Percentiles rank a stretch among this genome's conserved stretches.
These are phyloP conservation scores for Phaeosphaeria sp. DNA, from an alignment of 2,329 filamentous ascomycete genomes.

Conservation along the genomic window DNA sequence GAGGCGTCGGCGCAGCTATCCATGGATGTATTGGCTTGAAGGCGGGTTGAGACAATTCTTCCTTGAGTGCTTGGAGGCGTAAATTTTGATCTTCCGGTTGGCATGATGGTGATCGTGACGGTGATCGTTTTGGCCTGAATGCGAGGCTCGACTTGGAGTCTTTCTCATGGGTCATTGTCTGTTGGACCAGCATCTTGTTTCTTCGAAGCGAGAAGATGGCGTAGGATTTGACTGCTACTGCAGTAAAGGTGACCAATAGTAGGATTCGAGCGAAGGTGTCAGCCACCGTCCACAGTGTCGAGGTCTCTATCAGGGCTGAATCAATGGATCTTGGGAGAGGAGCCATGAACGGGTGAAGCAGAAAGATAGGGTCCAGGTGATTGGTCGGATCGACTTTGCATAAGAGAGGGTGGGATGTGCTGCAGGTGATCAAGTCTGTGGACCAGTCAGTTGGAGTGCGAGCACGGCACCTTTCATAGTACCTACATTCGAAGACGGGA, in stretches of 20 bases:
- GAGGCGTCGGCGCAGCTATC: constrained; percentile 35
- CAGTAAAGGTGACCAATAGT: constrained; percentile 25
- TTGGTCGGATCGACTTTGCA: constrained; percentile 31
- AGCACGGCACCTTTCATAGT: constrained; percentile 39
- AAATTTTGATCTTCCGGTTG: constrained; percentile 10
- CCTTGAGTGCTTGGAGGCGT: constrained; percentile 19
- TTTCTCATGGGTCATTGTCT: constrained; percentile 6
- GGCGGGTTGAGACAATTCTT: constrained; percentile 22
- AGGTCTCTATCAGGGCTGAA: constrained; percentile 19
- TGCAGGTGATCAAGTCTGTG: constrained; percentile 39
- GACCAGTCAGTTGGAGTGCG: constrained; percentile 38
- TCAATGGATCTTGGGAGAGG: constrained; percentile 28
- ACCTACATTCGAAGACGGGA: constrained; percentile 41
- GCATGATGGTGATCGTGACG: too few relatives aligned
- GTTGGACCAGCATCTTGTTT: constrained; percentile 23
- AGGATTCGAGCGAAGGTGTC: constrained; percentile 20
- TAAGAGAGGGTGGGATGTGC: constrained; percentile 30
- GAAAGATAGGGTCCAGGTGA: constrained; percentile 15
- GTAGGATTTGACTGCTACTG: constrained; percentile 22
- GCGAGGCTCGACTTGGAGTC: constrained; percentile 4
- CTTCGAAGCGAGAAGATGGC: constrained; percentile 16
- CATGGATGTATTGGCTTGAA: constrained; percentile 42
- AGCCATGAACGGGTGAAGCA: constrained; percentile 36
- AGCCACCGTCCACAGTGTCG: constrained; percentile 6
- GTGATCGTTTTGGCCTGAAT: constrained; percentile 5